These are phyloP conservation scores for Fusarium citri DNA, from an alignment of 2,329 filamentous ascomycete species.

Conservation along the genomic window DNA sequence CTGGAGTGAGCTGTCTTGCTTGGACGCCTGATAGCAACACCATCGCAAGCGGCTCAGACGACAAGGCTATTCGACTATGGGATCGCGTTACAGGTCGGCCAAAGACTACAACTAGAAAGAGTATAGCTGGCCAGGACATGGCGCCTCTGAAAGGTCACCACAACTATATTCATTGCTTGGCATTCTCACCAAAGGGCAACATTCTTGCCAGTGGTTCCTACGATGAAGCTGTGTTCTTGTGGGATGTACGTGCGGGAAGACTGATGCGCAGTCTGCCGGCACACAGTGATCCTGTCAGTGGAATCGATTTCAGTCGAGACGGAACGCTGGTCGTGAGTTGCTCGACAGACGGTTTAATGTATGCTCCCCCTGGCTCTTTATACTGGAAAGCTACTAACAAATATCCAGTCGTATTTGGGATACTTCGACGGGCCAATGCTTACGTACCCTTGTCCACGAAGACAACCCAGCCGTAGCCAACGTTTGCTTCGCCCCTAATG, in stretches of 20 bases:
- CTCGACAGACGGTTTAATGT: constrained; percentile 90
- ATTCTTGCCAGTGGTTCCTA: constrained; percentile 96
- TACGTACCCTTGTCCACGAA: constrained; percentile 94
- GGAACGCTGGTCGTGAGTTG: constrained; percentile 93
- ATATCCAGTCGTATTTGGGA: constrained; percentile 85
- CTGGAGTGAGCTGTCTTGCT: constrained; percentile 90
- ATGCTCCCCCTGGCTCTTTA: constrained; percentile 48
- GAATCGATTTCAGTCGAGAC: constrained; percentile 92
- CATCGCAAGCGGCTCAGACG: constrained; percentile 91
- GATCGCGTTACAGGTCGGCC: constrained; percentile 73
- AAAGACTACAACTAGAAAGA: constrained; percentile 58
- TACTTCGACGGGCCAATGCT: constrained; percentile 91
- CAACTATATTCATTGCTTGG: constrained; percentile 94
- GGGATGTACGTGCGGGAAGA: constrained; percentile 90
- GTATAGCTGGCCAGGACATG: constrained; percentile 55
- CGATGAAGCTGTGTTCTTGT: constrained; percentile 96
- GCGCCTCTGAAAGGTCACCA: constrained; percentile 84
- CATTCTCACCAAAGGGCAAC: constrained; percentile 98
- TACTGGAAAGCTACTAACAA: constrained; percentile 29
- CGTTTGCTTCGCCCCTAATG: constrained; percentile 94
- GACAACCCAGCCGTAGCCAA: constrained; percentile 91
- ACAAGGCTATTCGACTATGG: constrained; percentile 96
- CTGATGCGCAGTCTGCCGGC: constrained; percentile 93
- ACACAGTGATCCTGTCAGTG: constrained; percentile 93
- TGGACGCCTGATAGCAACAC: constrained; percentile 92